Evolutionary conservation across 495 filamentous ascomycete genomes (phyloP), one percentile per base, ranked within the genome.

Genomic region (Cercophora newfieldiana): DNA sequence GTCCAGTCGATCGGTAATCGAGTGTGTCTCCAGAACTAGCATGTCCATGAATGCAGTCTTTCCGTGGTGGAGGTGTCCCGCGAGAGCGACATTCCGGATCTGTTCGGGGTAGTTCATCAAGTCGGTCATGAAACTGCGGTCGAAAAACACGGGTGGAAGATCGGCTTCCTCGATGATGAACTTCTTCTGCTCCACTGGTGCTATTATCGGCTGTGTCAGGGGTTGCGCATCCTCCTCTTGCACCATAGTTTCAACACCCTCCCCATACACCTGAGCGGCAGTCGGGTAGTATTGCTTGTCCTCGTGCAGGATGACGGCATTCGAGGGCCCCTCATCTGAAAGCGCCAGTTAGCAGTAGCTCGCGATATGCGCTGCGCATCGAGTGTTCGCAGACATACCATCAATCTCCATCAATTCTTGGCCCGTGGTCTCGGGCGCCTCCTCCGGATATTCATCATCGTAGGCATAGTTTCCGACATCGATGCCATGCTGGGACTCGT

Each of bases 211-310:
- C 70, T 97, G 88, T 5, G 90, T 88, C 25, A 99, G 83, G 49
- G 93, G 90, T 72, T 99, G 95, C 63, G 93, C 89, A 86, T 99
- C 95, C 79, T 98, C 95, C 75, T 99, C 96, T 70, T 98, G 91
- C 14, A 99, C 96, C 79, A 97, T 76, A 21, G 93, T 93, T 81
- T 99, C 95, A 64, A 99, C 95, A 75, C 91, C 94, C 63, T 88
- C 85, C 28, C 96, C 95, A 75, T 97, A 99, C 18, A 97, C 89
- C 72, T 98, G 94, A 69, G 93, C 89, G 29, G 95, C 96, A 26
- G 92, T 97, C 19, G 95, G 96, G 73, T 99, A 99, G 74, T 99
- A 99, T 80, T 98, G 95, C 77, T 99, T 98, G 80, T 99, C 96
- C 81, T 99, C 95, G 75, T 99, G 96, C 30, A 99, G 85, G 57